Conservation (phyloP, 495 filamentous ascomycete species). For the Wilcoxina mikolae region DNA sequence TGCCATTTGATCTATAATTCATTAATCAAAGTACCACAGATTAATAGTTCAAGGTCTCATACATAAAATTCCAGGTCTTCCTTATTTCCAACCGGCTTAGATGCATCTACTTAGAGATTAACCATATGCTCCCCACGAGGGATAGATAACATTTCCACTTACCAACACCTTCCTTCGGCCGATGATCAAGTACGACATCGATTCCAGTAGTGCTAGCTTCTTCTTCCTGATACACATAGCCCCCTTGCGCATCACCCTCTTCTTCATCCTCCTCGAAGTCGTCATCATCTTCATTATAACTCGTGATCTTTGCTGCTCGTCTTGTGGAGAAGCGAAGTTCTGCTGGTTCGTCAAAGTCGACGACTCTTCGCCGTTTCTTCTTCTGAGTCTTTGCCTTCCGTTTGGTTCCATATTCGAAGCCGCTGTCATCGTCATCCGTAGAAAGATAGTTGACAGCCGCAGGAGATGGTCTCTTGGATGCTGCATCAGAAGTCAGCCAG, state of each 20-base stretch:
- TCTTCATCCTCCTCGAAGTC: conserved; percentile 60
- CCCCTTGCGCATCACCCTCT: conserved; percentile 45
- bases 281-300: conserved; percentile 81
- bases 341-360: conserved; percentile 29
- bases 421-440: conserved; percentile 26
- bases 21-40: conserved; percentile 6
- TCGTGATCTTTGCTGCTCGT: conserved; percentile 61
- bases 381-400: conserved; percentile 44
- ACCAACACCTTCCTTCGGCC: conserved; percentile 53
- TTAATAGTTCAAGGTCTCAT: conserved; percentile 15
- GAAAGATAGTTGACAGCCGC: conserved; percentile 43
- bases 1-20: conserved; percentile 76
- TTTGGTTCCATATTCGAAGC: conserved; percentile 30
- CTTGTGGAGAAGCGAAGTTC: conserved; percentile 85
- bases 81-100: conserved; percentile 42
- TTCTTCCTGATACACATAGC: conserved; percentile 42
- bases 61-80: conserved; percentile 79
- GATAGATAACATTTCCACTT: conserved; percentile 19
- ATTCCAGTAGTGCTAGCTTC: conserved; percentile 53
- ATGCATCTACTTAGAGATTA: conserved; percentile 32
- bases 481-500: conserved; percentile 30
- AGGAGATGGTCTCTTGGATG: conserved; percentile 49
- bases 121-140: background rate
- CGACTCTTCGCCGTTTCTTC: conserved; percentile 61
- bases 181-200: conserved; percentile 77